phyloP scores from a whole-genome alignment of 208 protist species.

The Crithidia brevicula region DNA sequence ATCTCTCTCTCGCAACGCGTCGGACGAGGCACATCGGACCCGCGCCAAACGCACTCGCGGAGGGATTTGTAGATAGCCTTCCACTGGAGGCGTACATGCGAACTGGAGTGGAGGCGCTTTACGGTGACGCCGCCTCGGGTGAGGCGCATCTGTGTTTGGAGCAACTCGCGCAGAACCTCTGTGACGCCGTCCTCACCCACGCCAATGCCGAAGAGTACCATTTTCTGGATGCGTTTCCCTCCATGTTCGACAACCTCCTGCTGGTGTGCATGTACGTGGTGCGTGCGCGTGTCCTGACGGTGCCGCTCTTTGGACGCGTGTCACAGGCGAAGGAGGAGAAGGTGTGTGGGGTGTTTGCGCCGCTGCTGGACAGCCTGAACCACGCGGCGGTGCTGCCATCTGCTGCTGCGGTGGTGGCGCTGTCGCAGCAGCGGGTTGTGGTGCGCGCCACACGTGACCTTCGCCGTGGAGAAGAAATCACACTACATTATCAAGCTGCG shows the following conservation, averaged over 20 bases:
- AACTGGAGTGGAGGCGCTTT: constrained; percentile 64
- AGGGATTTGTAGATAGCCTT: constrained; percentile 56
- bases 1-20: constrained; percentile 19
- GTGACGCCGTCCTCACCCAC: constrained; percentile 66
- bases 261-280: constrained; percentile 74
- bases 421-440: constrained; percentile 38
- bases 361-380: constrained; percentile 72
- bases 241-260: constrained; percentile 57
- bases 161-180: constrained; percentile 69
- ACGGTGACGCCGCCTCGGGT: constrained; percentile 29
- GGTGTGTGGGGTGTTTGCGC: constrained; percentile 53
- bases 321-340: not conserved
- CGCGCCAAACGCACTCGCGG: constrained; percentile 29
- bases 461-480: constrained; percentile 61
- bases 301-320: constrained; percentile 41
- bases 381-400: constrained; percentile 34
- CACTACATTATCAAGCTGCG: constrained; percentile 56
- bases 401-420: constrained; percentile 59
- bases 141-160: constrained; percentile 68
- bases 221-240: constrained; percentile 53
- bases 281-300: constrained; percentile 56
- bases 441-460: constrained; percentile 67
- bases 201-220: constrained; percentile 58
- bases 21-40: constrained; percentile 20
- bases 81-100: constrained; percentile 52